Percentiles rank a stretch among this genome's conserved stretches.
Evolutionary conservation across 83 land plant species (phyloP).

Genomic region (Diphasiastrum complanatum): DNA sequence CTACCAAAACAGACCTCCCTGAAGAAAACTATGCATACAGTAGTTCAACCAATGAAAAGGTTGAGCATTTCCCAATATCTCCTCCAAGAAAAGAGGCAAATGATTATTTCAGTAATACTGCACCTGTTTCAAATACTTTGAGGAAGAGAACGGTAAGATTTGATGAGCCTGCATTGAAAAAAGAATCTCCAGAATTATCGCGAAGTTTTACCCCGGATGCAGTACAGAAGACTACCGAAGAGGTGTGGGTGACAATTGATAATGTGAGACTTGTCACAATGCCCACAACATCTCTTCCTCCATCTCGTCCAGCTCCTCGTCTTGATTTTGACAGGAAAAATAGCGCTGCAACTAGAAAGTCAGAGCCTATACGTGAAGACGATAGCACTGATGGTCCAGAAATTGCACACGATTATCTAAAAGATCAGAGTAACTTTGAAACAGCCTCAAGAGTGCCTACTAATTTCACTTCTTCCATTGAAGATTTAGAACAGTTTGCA

Average conservation of each 20-base stretch:
- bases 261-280: constrained; percentile 33
- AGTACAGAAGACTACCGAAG: constrained; percentile 19
- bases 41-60: too few species aligned
- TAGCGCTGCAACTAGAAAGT: neutral
- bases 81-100: too few species aligned
- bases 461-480: constrained; percentile 34
- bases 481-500: constrained; percentile 66
- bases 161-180: neutral
- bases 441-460: constrained; percentile 16
- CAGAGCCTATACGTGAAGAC: neutral
- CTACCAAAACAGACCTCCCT: too few species aligned
- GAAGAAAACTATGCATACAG: too few species aligned
- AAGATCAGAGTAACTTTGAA: constrained; percentile 1
- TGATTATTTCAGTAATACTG: too few species aligned
- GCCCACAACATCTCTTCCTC: constrained; percentile 31
- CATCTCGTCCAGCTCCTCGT: constrained; percentile 34
- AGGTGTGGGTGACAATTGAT: constrained; percentile 30
- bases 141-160: neutral
- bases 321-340: constrained; percentile 10
- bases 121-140: too few species aligned
- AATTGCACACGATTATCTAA: neutral
- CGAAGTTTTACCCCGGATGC: constrained; percentile 31
- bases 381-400: neutral
- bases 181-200: neutral
- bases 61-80: too few species aligned